Evolutionary conservation across 106 monocot species (phyloP), one percentile per base, ranked within the genome.

Genomic region (Acanthochlamys bracteata): DNA sequence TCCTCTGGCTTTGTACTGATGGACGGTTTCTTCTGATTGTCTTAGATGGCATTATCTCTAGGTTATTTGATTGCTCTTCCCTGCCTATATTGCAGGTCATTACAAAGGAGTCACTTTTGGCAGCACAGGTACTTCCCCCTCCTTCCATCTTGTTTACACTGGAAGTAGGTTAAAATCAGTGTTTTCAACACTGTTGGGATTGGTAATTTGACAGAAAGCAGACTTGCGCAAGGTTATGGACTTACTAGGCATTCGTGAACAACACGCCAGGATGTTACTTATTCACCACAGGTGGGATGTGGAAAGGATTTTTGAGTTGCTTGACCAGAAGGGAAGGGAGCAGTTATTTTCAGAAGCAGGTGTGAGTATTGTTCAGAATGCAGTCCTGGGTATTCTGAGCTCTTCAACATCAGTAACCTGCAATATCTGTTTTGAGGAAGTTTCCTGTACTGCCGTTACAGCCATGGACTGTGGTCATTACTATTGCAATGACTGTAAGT

Each of bases 381-480:
- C 58, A 14, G 42, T 6, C 24, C 14, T 13, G 0, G 57, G 39
- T 20, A 62, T 51, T n/a, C 6, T 11, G 2, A 24, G 39, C 10
- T 62, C 71, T 0, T 60, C 39, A 4, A 21, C n/a, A 7, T 17
- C 24, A 0, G 57, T 84, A 2, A 72, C 53, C 11, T 86, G 81
- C 39, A 62, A 55, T 55, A 70, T 86, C 12, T 86, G 85, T 41
- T 81, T 81, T 17, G 85, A 81, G 26, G 78, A 86, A 11, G 47
- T 81, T 57, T 21, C 54, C 19, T 12, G 25, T 0, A 57, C 25
- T 58, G 49, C 24, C 4, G 33, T 54, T 42, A 73, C 78, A 2
- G 59, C n/a, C n/a, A 86, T 86, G 85, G 81, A 75, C 15, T 86
- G 85, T 43, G 81, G 81, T 6, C 85, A 86, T 23, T 73, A 17